Percentiles rank a stretch among this genome's conserved stretches.
Evolutionary conservation across 2,329 filamentous ascomycete species (phyloP).

Genomic region (Hypoxylon sp.): DNA sequence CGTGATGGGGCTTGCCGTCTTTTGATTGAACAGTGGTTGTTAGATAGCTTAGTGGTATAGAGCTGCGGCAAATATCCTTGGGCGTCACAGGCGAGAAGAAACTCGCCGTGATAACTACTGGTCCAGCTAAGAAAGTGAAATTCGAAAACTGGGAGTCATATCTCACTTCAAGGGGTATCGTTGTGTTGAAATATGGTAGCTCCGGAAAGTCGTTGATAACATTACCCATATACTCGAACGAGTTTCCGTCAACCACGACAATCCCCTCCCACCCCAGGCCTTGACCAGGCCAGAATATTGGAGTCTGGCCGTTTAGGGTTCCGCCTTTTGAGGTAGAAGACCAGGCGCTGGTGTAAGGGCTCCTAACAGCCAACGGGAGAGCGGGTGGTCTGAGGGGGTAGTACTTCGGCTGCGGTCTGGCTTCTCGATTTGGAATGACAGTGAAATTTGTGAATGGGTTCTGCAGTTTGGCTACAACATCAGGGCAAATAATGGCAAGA

Average conservation of each 20-base stretch:
- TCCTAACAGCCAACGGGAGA: constrained; percentile 70
- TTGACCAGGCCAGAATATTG: constrained; percentile 81
- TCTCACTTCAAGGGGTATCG: constrained; percentile 57
- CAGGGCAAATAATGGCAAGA: constrained; percentile 18
- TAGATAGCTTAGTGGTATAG: constrained; percentile 84
- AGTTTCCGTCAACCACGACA: constrained; percentile 59
- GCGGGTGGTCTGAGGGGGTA: constrained; percentile 68
- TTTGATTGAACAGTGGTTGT: constrained; percentile 75
- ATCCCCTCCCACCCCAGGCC: constrained; percentile 64
- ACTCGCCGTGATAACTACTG: constrained; percentile 60
- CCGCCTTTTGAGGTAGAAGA: constrained; percentile 74
- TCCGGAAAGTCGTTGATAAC: constrained; percentile 59
- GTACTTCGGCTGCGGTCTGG: constrained; percentile 51
- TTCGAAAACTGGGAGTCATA: constrained; percentile 65
- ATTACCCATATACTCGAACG: constrained; percentile 63
- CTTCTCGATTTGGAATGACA: constrained; percentile 15
- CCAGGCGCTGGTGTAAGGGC: constrained; percentile 72
- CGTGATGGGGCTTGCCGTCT: constrained; percentile 62
- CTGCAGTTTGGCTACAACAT: constrained; percentile 10
- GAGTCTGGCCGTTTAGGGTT: constrained; percentile 81
- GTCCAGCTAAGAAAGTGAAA: constrained; percentile 58
- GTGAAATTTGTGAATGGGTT: constrained; percentile 32
- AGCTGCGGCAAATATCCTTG: constrained; percentile 82
- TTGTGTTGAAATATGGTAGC: constrained; percentile 54
- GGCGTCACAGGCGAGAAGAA: constrained; percentile 84